These are phyloP conservation scores for Trichosporon faecale DNA, from an alignment of 1,284 basidiomycete genomes.

Conservation along the genomic window DNA sequence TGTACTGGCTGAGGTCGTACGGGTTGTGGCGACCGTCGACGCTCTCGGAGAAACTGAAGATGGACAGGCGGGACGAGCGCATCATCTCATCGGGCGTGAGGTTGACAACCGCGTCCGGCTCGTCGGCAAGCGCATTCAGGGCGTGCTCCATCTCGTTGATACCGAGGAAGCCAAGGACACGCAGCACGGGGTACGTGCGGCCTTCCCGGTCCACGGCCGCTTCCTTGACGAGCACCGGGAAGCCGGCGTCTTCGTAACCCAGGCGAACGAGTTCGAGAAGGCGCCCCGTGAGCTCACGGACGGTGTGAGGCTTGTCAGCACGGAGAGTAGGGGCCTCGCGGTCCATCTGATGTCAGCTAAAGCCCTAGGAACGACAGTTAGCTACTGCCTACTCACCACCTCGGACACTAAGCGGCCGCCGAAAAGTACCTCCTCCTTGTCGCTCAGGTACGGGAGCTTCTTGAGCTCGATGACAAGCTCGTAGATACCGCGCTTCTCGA, in stretches of 20 bases:
- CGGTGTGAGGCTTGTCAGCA: constrained; percentile 46
- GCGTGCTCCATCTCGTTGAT: constrained; percentile 91
- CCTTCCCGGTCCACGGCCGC: constrained; percentile 50
- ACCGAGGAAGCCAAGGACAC: constrained; percentile 89
- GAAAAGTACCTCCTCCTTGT: constrained; percentile 85
- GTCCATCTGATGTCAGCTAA: constrained; percentile 55
- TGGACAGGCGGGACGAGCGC: constrained; percentile 30
- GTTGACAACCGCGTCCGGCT: constrained; percentile 63
- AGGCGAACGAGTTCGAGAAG: constrained; percentile 44
- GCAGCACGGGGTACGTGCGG: constrained; percentile 38
- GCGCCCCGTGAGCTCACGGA: constrained; percentile 43
- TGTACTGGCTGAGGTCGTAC: constrained; percentile 82
- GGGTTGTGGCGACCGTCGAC: constrained; percentile 56
- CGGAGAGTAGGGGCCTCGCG: constrained; percentile 39
- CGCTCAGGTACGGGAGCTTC: constrained; percentile 84
- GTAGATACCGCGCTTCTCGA: constrained; percentile 93
- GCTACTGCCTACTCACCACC: constrained; percentile 58
- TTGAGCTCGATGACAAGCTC: constrained; percentile 87
- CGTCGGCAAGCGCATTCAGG: constrained; percentile 66
- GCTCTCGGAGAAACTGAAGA: constrained; percentile 48
- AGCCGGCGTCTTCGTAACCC: constrained; percentile 67
- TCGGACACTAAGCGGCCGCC: constrained; percentile 69
- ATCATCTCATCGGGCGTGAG: constrained; percentile 57
- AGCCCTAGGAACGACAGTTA: constrained; percentile 8
- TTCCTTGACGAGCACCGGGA: constrained; percentile 69